These are phyloP conservation scores for Phaeotremella skinneri DNA, from an alignment of 768 basidiomycete species.

Conservation along the genomic window DNA sequence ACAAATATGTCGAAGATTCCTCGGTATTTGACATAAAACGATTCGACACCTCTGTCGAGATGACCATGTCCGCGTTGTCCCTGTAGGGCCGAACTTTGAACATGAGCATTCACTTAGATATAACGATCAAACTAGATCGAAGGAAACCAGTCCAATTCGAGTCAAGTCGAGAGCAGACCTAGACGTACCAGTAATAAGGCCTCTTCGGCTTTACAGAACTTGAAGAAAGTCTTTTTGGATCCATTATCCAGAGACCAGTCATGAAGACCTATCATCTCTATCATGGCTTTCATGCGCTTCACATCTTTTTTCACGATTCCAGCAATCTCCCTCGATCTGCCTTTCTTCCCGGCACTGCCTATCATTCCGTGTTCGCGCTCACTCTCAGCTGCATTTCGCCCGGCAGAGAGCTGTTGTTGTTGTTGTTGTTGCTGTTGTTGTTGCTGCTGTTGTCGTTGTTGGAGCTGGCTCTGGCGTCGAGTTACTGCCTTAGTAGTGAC, in stretches of 20 bases:
- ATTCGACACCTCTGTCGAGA: background rate
- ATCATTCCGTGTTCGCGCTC: background rate
- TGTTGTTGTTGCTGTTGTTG: background rate
- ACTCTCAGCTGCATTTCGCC: background rate
- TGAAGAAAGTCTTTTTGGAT: background rate
- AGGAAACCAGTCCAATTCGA: background rate
- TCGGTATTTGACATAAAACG: background rate
- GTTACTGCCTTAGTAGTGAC: background rate
- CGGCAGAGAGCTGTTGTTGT: background rate
- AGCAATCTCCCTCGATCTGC: background rate
- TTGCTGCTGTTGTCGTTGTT: background rate
- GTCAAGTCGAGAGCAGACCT: background rate
- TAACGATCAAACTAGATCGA: background rate
- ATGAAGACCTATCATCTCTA: background rate
- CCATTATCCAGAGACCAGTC: background rate
- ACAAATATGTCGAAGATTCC: background rate
- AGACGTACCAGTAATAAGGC: too few species aligned
- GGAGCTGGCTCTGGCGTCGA: background rate
- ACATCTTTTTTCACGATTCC: background rate
- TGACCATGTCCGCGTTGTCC: background rate
- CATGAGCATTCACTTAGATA: background rate
- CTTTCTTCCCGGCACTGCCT: background rate
- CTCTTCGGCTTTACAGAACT: background rate
- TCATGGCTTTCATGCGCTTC: background rate
- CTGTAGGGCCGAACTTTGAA: background rate